phyloP scores from a whole-genome alignment of 306 rosid genomes.

The Astragalus membranaceus region DNA sequence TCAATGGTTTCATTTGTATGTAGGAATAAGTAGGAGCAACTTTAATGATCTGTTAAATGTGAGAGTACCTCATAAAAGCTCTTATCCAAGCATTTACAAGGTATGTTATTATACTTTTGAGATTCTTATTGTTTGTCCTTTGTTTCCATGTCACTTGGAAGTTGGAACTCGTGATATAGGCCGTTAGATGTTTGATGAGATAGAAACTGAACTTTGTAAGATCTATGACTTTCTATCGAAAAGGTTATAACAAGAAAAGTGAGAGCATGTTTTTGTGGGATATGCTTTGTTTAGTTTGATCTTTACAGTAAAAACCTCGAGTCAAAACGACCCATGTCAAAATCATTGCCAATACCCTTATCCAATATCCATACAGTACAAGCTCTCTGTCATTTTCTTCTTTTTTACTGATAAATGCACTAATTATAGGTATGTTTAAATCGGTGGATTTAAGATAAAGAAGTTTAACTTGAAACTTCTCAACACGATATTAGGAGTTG shows the following conservation, averaged over 20 bases:
- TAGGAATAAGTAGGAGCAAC: not conserved
- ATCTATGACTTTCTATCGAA: no score
- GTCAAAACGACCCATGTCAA: not conserved
- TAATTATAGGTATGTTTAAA: not conserved
- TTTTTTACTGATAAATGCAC: not conserved
- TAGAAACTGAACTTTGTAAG: not conserved
- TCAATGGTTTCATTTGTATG: not conserved
- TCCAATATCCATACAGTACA: not conserved
- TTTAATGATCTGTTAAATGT: not conserved
- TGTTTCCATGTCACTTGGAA: not conserved
- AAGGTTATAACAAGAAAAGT: no score
- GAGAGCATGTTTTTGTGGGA: not conserved
- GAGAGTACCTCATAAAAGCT: not conserved
- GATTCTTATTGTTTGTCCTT: not conserved
- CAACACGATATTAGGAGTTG: not conserved
- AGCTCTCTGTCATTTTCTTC: not conserved
- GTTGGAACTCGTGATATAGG: not conserved
- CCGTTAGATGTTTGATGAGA: not conserved
- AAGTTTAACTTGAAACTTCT: not conserved
- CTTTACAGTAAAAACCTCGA: no score
- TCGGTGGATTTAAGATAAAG: not conserved
- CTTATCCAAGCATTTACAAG: not conserved
- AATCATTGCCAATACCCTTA: not conserved
- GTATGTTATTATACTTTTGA: not conserved
- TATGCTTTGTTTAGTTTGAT: not conserved